phyloP scores from a whole-genome alignment of 345 rosid genomes.

The Syzygium grande region DNA sequence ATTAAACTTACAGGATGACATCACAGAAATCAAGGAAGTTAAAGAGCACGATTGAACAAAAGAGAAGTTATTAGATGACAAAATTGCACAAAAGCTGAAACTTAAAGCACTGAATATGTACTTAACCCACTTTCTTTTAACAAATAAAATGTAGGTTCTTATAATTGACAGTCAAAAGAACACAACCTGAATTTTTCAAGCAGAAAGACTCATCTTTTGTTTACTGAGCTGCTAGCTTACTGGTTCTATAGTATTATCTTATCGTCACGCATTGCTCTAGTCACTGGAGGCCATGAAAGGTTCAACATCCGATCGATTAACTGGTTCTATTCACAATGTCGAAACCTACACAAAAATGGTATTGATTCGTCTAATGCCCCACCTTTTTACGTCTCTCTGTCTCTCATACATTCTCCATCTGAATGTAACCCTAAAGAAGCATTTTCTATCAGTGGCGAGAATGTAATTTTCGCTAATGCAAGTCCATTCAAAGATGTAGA shows the following conservation, averaged over 20 bases:
- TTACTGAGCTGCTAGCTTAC: background rate
- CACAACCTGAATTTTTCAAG: background rate
- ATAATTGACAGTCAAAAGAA: background rate
- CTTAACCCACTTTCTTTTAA: fast-evolving
- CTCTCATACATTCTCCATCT: background rate
- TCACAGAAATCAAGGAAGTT: background rate
- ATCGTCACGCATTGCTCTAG: background rate
- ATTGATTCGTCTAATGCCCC: background rate
- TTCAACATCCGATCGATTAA: background rate
- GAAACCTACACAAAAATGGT: background rate
- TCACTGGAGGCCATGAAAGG: background rate
- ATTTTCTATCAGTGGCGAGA: background rate
- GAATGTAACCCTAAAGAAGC: background rate
- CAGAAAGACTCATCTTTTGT: background rate
- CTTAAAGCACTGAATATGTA: background rate
- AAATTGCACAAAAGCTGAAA: background rate
- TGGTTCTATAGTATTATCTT: background rate
- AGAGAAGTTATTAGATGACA: background rate
- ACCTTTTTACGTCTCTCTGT: background rate
- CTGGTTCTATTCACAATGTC: background rate
- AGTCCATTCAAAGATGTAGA: background rate
- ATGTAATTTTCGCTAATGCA: background rate
- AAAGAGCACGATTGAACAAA: background rate
- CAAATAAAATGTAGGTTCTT: background rate
- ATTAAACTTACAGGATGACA: background rate